These are phyloP conservation scores for Metschnikowia matae DNA, from an alignment of 805 yeast genomes.

Conservation along the genomic window DNA sequence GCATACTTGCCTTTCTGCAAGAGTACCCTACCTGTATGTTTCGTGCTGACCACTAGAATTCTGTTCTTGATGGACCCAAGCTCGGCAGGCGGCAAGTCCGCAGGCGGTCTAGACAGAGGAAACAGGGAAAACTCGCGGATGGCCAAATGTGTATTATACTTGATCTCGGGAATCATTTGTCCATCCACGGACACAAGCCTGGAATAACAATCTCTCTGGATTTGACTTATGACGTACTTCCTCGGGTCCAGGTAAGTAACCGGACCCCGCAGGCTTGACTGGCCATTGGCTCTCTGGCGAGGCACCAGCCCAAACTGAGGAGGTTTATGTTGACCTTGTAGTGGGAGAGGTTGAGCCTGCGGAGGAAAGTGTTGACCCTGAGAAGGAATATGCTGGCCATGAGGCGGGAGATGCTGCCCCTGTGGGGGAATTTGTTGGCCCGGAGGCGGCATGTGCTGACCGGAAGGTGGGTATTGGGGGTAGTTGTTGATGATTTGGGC, in stretches of 20 bases:
- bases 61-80: constrained; percentile 50
- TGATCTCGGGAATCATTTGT: constrained; percentile 20
- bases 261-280: not conserved
- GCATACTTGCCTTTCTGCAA: constrained; percentile 85
- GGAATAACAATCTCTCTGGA: constrained; percentile 37
- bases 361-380: not conserved
- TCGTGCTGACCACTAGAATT: constrained; percentile 56
- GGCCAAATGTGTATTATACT: constrained; percentile 72
- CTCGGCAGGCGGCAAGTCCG: constrained; percentile 38
- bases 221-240: constrained; percentile 26
- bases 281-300: constrained; percentile 6
- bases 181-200: constrained; percentile 19
- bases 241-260: constrained; percentile 15
- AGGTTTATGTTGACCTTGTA: not conserved
- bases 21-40: constrained; percentile 62
- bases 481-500: not conserved
- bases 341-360: not conserved
- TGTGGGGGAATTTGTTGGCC: not conserved
- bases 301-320: not conserved
- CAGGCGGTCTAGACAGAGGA: constrained; percentile 68
- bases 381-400: not conserved
- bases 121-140: constrained; percentile 70
- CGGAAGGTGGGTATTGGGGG: constrained; percentile 1
- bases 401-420: not conserved
- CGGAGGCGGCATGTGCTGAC: not conserved